Evolutionary conservation across 1,139 yeast genomes (phyloP).

Genomic region (Protomyces arabidopsidicola): DNA sequence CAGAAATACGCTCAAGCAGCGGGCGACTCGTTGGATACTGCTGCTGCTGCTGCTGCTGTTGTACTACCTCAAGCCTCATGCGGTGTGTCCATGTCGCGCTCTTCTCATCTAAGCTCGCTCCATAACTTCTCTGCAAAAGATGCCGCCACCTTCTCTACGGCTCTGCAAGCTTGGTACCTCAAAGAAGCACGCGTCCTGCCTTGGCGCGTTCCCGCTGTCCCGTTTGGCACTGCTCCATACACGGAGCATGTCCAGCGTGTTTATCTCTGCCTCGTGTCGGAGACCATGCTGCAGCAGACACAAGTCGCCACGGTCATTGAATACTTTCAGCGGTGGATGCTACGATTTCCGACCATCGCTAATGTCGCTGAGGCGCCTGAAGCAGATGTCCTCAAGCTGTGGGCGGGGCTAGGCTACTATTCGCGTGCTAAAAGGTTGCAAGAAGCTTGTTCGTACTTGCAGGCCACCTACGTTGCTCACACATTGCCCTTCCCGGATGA

Average conservation of each 20-base stretch:
- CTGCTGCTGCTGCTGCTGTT: too few relatives aligned
- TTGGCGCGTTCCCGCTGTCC: conserved; percentile 25
- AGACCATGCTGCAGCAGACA: conserved; percentile 31
- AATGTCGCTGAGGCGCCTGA: conserved; percentile 22
- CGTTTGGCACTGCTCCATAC: conserved; percentile 3
- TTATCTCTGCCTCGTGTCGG: conserved; percentile 29
- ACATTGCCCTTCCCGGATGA: conserved; percentile 17
- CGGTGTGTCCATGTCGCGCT: too few relatives aligned
- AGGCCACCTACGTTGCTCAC: neutral
- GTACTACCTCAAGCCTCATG: too few relatives aligned
- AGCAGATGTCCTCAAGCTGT: conserved; percentile 26
- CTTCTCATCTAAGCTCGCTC: neutral
- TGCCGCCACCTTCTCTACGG: neutral
- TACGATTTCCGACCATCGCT: conserved; percentile 26
- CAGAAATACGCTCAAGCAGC: too few relatives aligned
- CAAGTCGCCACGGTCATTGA: conserved; percentile 30
- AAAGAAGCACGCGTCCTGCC: conserved; percentile 26
- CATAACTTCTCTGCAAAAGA: conserved; percentile 1
- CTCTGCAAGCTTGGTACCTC: conserved; percentile 22
- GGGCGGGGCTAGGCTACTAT: conserved; percentile 31
- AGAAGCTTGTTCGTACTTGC: conserved; percentile 27
- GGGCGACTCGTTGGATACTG: too few relatives aligned
- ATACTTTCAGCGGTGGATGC: conserved; percentile 28
- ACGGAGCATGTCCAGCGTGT: conserved; percentile 18
- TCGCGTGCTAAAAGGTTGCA: conserved; percentile 28